Percentiles rank a stretch among this genome's conserved stretches.
These are phyloP conservation scores for Mycena sanguinolenta DNA, from an alignment of 768 basidiomycete genomes.

Conservation along the genomic window DNA sequence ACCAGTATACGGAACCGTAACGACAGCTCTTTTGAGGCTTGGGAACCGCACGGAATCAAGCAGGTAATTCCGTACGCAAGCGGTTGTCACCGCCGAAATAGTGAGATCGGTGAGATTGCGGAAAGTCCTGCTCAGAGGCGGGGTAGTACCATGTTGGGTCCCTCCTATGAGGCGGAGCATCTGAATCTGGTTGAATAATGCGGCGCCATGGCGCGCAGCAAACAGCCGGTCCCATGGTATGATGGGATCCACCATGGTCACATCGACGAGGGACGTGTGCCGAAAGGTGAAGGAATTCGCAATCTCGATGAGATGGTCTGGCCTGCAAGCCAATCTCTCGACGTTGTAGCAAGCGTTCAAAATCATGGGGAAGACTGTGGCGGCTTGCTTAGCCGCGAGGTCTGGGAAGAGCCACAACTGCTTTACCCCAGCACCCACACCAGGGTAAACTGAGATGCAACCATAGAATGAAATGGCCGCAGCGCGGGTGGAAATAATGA, in stretches of 20 bases:
- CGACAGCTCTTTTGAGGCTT: not conserved
- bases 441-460: conserved; percentile 23
- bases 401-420: conserved; percentile 18
- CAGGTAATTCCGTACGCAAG: not conserved
- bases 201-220: conserved; percentile 15
- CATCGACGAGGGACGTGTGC: conserved; percentile 18
- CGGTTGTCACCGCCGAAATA: not conserved
- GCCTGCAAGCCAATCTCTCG: conserved; percentile 13
- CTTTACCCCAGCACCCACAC: conserved; percentile 12
- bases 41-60: conserved; percentile 13
- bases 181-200: conserved; percentile 10
- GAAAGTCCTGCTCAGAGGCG: conserved; percentile 16
- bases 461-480: conserved; percentile 23
- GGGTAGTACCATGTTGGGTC: not conserved
- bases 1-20: conserved; percentile 11
- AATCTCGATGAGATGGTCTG: conserved; percentile 7
- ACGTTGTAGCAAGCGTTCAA: conserved; percentile 9
- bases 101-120: conserved; percentile 13
- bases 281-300: conserved; percentile 4
- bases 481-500: not conserved
- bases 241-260: conserved; percentile 13
- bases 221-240: conserved; percentile 26
- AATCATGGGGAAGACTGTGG: not conserved
- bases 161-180: conserved; percentile 22
- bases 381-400: not conserved